Conservation (phyloP, 1,284 basidiomycete genomes). For the Pseudomicrostroma phylloplanum region DNA sequence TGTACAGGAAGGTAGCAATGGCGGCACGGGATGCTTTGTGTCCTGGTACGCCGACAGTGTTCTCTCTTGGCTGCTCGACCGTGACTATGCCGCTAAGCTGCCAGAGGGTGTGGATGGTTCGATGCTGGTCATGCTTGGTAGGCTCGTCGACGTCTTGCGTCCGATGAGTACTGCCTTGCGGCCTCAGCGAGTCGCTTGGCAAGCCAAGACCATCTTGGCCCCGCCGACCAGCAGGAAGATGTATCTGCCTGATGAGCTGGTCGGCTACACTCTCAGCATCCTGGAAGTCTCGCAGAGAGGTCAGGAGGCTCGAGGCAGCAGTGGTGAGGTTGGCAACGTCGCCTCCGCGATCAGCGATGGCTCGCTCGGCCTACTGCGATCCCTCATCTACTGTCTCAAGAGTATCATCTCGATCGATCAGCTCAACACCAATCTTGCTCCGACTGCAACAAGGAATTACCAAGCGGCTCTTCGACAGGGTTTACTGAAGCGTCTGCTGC, state of each 20-base stretch:
- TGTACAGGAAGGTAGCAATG: conserved; percentile 33
- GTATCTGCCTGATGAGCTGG: conserved; percentile 47
- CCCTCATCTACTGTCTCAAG: conserved; percentile 34
- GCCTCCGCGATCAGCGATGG: conserved; percentile 31
- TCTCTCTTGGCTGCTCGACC: background rate
- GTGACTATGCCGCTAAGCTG: background rate
- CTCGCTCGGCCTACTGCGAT: conserved; percentile 31
- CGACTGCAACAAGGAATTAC: conserved; percentile 8
- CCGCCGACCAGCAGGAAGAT: conserved; percentile 33
- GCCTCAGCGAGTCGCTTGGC: conserved; percentile 25
- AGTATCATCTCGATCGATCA: conserved; percentile 24
- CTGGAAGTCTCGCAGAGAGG: conserved; percentile 44
- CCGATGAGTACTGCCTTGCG: conserved; percentile 35
- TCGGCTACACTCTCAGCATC: conserved; percentile 47
- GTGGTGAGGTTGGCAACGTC: conserved; percentile 12
- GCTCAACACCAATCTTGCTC: background rate
- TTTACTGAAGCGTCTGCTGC: conserved; percentile 44
- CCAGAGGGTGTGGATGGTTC: conserved; percentile 19
- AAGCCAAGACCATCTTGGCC: conserved; percentile 38
- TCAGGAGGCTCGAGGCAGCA: conserved; percentile 16
- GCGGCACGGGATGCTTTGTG: conserved; percentile 44
- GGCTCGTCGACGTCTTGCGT: conserved; percentile 39
- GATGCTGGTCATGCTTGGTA: conserved; percentile 43
- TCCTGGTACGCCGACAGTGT: conserved; percentile 29
- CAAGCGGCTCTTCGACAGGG: conserved; percentile 33